Conservation (phyloP, 2,329 filamentous ascomycete genomes). For the Xylaria sp. region DNA sequence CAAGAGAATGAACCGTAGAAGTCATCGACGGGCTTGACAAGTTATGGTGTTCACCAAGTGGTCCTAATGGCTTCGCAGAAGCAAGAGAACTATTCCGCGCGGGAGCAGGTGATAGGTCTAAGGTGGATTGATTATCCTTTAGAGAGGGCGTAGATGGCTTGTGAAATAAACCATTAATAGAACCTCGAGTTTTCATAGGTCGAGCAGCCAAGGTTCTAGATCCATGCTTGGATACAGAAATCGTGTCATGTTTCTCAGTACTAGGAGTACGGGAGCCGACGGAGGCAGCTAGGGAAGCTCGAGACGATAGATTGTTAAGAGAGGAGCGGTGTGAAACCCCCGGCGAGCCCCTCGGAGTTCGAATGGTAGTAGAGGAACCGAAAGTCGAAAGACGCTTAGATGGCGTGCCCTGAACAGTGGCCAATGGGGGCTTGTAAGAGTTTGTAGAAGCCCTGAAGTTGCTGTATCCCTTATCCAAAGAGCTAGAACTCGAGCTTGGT, state of each 20-base stretch:
- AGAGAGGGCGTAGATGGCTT: slow-evolving; percentile 59
- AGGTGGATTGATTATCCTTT: slow-evolving; percentile 35
- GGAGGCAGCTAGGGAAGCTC: slow-evolving; percentile 41
- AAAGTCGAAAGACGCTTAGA: slow-evolving; percentile 42
- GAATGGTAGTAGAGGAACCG: slow-evolving; percentile 46
- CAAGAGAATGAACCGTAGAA: slow-evolving; percentile 47
- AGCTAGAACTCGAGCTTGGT: slow-evolving; percentile 60
- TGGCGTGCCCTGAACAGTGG: slow-evolving; percentile 53
- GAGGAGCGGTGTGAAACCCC: slow-evolving; percentile 34
- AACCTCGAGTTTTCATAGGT: slow-evolving; percentile 56
- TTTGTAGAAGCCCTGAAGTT: slow-evolving; percentile 53
- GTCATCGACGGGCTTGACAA: slow-evolving; percentile 45
- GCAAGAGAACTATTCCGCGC: slow-evolving; percentile 48
- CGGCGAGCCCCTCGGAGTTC: slow-evolving; percentile 38
- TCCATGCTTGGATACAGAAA: slow-evolving; percentile 46
- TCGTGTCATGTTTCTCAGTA: slow-evolving; percentile 44
- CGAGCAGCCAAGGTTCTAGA: slow-evolving; percentile 55
- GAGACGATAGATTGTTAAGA: slow-evolving; percentile 43
- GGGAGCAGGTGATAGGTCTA: slow-evolving; percentile 38
- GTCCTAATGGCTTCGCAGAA: slow-evolving; percentile 47
- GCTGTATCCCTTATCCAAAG: slow-evolving; percentile 46
- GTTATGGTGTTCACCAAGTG: slow-evolving; percentile 45
- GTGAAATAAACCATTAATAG: slow-evolving; percentile 58
- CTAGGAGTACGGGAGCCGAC: slow-evolving; percentile 44
- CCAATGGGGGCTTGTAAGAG: slow-evolving; percentile 51